Evolutionary conservation across 352 stramenopile genomes (phyloP).

Genomic region (Pythium plurisporium): DNA sequence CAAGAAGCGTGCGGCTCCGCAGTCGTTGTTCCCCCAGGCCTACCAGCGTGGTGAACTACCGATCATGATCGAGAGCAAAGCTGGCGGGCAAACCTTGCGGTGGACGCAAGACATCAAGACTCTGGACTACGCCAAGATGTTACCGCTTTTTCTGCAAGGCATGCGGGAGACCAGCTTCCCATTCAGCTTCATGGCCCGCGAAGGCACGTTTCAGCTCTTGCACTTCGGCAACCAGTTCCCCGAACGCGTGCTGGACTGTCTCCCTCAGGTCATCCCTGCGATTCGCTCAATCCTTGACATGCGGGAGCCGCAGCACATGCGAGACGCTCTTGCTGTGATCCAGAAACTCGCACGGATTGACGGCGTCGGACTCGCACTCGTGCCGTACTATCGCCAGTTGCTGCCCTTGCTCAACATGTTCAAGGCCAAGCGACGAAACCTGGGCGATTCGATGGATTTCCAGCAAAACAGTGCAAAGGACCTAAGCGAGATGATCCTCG

Average conservation of each 20-base stretch:
- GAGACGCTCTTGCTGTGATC: conserved; percentile 50
- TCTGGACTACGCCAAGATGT: conserved; percentile 83
- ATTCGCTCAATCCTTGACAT: conserved; percentile 73
- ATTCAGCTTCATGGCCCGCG: conserved; percentile 75
- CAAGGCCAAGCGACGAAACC: conserved; percentile 86
- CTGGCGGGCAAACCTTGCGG: conserved; percentile 46
- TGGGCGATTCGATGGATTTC: conserved; percentile 91
- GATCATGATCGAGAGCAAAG: conserved; percentile 57
- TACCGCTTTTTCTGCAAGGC: conserved; percentile 91
- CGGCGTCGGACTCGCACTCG: conserved; percentile 74
- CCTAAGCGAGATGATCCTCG: conserved; percentile 77
- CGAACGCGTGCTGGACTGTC: conserved; percentile 55
- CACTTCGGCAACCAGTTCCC: conserved; percentile 57
- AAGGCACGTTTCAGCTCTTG: conserved; percentile 82
- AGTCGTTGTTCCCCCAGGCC: conserved; percentile 50
- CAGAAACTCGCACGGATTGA: conserved; percentile 49
- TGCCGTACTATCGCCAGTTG: conserved; percentile 91
- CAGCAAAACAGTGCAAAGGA: conserved; percentile 75
- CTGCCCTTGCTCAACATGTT: conserved; percentile 89
- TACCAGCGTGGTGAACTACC: conserved; percentile 63
- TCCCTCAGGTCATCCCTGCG: conserved; percentile 61
- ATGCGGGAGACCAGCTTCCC: conserved; percentile 72
- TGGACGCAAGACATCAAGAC: conserved; percentile 54
- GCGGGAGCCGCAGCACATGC: conserved; percentile 44
- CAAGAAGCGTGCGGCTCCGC: conserved; percentile 31